These are phyloP conservation scores for Apiospora koreana DNA, from an alignment of 2,329 filamentous ascomycete genomes.

Conservation along the genomic window DNA sequence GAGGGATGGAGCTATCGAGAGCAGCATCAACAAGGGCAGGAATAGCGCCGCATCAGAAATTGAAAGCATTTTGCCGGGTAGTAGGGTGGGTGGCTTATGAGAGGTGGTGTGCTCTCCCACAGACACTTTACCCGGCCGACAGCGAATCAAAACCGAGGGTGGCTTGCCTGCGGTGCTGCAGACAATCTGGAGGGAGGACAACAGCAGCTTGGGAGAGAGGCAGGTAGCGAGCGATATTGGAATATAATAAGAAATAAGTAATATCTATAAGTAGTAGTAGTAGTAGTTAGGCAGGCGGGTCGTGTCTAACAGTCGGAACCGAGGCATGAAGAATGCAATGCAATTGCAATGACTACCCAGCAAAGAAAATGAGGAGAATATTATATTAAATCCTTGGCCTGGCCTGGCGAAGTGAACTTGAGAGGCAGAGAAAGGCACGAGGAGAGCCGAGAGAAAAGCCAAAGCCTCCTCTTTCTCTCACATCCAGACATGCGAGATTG, in stretches of 20 bases:
- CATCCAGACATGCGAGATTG: neutral
- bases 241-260: neutral
- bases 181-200: neutral
- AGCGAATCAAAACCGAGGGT: slow-evolving; percentile 4
- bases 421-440: neutral
- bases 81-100: neutral
- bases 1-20: slow-evolving; percentile 4
- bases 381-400: neutral
- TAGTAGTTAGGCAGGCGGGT: neutral
- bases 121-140: neutral
- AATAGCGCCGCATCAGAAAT: neutral
- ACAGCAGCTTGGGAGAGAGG: neutral
- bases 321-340: slow-evolving; percentile 4
- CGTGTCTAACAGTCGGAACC: neutral
- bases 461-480: neutral
- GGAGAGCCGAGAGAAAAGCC: neutral
- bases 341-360: neutral
- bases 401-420: neutral
- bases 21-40: slow-evolving; percentile 2
- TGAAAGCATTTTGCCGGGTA: slow-evolving; percentile 9
- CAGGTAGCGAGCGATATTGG: neutral
- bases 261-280: too few relatives aligned
- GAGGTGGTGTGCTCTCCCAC: neutral
- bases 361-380: neutral
- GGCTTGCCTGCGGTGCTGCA: slow-evolving; percentile 5